Evolutionary conservation across 1,139 yeast genomes (phyloP), one percentile per base, ranked within the genome.

Genomic region (Debaryomyces psychrophilus): DNA sequence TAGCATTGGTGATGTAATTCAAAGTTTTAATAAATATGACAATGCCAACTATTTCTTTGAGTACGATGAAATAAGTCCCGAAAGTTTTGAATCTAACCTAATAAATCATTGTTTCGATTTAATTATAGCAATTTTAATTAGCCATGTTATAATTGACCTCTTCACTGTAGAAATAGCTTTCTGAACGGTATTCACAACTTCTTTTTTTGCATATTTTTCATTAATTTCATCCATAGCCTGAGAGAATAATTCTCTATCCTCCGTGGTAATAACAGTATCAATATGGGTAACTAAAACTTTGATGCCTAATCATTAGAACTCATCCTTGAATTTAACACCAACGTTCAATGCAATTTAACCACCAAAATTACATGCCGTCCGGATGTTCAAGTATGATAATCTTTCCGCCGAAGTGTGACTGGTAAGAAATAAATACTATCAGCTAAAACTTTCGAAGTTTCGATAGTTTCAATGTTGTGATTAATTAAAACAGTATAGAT

Each of bases 381-480:
- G 99, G 99, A 55, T 90, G 85, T 75, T 93, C 99, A 66, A 88
- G 88, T 64, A 88, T 77, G 62, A 93, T 93, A 59, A 93, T 97
- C 68, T 93, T 90, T 65, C 98, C 83, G 46, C 93, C 98, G 62
- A 90, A 93, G 52, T 93, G 88, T 93, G 48, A 93, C 99, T 34
- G 99, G 99, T 63, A 95, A 77, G 76, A 90, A 93, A 73, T 93
- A 93, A 45, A 95, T 97, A 73, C 95, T 92, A 69, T 93, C 99
- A 50, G 99, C 99, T 60, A 93, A 76, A 64, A 97, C 98, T 71
- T 92, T 87, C 37, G 99, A 93, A 31, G 99, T 95, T 76, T 93
- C 99, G 61, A 92, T 95, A 38, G 99, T 93, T 45, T 99, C 99
- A 67, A 93, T 93, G 69, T 93, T 93, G 50, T 99, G 99, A 69